Evolutionary conservation across 208 protist species (phyloP).

Genomic region (Acanthamoeba culbertsoni): DNA sequence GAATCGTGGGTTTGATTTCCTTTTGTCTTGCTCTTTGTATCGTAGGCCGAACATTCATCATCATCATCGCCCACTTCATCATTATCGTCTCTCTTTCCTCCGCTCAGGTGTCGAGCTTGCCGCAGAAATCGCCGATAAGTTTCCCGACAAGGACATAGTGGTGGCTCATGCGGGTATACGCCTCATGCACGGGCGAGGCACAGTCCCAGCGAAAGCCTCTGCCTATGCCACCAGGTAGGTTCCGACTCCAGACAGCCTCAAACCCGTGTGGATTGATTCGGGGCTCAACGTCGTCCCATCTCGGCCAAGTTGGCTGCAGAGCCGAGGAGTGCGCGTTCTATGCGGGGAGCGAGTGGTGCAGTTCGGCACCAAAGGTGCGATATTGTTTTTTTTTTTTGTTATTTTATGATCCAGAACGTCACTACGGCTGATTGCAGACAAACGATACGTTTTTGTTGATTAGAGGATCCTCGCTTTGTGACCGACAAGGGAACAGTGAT

Average conservation of each 20-base stretch:
- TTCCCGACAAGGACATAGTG: slow-evolving; percentile 63
- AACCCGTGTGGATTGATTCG: neutral
- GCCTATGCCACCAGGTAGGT: neutral
- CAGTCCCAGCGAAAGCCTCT: neutral
- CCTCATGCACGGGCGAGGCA: slow-evolving; percentile 60
- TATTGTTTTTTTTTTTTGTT: no score
- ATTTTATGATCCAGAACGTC: neutral
- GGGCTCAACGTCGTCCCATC: neutral
- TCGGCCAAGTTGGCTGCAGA: neutral
- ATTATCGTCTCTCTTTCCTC: neutral
- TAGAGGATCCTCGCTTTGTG: slow-evolving; percentile 9
- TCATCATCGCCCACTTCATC: no score
- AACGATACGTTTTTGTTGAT: neutral
- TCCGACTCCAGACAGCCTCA: neutral
- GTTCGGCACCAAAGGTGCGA: slow-evolving; percentile 24
- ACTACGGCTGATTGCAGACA: neutral
- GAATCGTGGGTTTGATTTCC: neutral
- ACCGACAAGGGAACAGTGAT: slow-evolving; percentile 68
- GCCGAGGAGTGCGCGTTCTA: slow-evolving; percentile 51
- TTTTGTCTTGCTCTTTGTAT: no score
- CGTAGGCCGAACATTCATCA: no score
- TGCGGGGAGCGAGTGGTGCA: slow-evolving; percentile 64
- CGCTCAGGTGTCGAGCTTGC: slow-evolving; percentile 71
- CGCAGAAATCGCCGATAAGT: slow-evolving; percentile 67
- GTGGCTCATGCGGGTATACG: slow-evolving; percentile 63